Evolutionary conservation across 805 yeast species (phyloP).

Genomic region (Wickerhamiella allomyrinae): DNA sequence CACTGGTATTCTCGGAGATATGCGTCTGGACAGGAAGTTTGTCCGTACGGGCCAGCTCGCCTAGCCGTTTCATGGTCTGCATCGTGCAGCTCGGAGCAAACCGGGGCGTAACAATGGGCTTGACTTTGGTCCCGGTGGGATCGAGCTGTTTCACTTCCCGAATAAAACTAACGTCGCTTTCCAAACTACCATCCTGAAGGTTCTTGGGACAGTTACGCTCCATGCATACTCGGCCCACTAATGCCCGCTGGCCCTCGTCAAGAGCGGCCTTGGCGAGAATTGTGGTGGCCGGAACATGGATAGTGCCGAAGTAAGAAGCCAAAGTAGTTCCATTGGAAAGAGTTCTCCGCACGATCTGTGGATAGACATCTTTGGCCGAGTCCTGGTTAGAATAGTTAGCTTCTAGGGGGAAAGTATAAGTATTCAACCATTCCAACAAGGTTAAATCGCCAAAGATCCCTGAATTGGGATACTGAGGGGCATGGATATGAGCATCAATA

Average conservation of each 20-base stretch:
- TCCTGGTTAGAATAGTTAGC: conserved; percentile 40
- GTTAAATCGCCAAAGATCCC: conserved; percentile 80
- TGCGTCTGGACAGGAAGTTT: conserved; percentile 76
- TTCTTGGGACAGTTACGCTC: conserved; percentile 59
- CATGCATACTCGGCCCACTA: conserved; percentile 92
- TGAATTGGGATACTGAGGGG: conserved; percentile 68
- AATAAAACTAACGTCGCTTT: conserved; percentile 42
- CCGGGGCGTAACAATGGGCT: conserved; percentile 79
- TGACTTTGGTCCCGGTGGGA: conserved; percentile 37
- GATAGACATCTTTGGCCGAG: conserved; percentile 49
- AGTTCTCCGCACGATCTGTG: conserved; percentile 53
- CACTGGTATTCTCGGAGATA: conserved; percentile 65
- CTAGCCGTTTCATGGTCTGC: conserved; percentile 47
- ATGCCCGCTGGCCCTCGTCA: conserved; percentile 65
- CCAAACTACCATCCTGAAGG: conserved; percentile 42
- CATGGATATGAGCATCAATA: conserved; percentile 71
- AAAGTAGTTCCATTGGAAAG: conserved; percentile 76
- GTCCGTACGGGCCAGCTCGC: conserved; percentile 34
- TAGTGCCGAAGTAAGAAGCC: conserved; percentile 83
- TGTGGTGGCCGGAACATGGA: conserved; percentile 63
- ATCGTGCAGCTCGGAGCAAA: conserved; percentile 81
- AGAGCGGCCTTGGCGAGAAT: conserved; percentile 60
- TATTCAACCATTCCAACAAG: conserved; percentile 74
- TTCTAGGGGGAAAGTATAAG: conserved; percentile 84
- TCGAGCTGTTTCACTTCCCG: conserved; percentile 41